Evolutionary conservation across 1,139 yeast species (phyloP).

Genomic region (Geotrichum bryndzae): DNA sequence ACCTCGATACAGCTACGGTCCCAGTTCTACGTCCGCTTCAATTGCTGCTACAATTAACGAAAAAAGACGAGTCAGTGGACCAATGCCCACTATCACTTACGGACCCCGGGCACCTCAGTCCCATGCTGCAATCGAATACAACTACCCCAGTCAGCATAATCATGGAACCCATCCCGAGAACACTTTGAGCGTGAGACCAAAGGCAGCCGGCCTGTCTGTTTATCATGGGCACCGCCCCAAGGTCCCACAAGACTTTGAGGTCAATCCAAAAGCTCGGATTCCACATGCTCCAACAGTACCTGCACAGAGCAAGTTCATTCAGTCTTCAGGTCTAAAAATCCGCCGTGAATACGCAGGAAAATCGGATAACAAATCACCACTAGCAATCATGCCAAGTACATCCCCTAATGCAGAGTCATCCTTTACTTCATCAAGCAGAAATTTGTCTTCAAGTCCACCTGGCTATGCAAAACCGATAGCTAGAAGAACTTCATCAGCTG

Average conservation of each 20-base stretch:
- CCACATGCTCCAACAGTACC: slow-evolving; percentile 7
- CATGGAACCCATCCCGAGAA: neutral
- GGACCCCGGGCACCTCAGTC: slow-evolving; percentile 1
- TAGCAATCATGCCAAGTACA: slow-evolving; percentile 1
- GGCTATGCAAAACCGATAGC: neutral
- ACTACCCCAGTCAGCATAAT: neutral
- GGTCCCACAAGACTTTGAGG: slow-evolving; percentile 3
- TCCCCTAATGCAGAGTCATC: neutral
- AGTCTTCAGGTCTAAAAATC: slow-evolving; percentile 15
- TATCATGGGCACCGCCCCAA: slow-evolving; percentile 8
- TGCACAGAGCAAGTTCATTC: slow-evolving; percentile 15
- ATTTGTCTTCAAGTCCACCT: neutral
- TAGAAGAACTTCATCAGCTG: neutral
- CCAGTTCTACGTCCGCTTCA: slow-evolving; percentile 10
- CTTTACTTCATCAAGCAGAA: neutral
- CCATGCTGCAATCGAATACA: slow-evolving; percentile 10
- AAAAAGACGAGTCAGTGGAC: neutral
- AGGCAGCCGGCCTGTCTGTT: slow-evolving; percentile 10
- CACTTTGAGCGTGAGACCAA: slow-evolving; percentile 10
- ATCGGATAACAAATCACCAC: neutral
- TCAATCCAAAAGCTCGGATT: slow-evolving; percentile 1
- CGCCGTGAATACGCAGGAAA: slow-evolving; percentile 8
- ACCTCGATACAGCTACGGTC: slow-evolving; percentile 10
- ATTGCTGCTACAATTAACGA: slow-evolving; percentile 6
- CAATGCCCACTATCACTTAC: slow-evolving; percentile 7